Base-by-base conservation (phyloP, 768 basidiomycete species). In the Cyclocybe cylindracea region DNA sequence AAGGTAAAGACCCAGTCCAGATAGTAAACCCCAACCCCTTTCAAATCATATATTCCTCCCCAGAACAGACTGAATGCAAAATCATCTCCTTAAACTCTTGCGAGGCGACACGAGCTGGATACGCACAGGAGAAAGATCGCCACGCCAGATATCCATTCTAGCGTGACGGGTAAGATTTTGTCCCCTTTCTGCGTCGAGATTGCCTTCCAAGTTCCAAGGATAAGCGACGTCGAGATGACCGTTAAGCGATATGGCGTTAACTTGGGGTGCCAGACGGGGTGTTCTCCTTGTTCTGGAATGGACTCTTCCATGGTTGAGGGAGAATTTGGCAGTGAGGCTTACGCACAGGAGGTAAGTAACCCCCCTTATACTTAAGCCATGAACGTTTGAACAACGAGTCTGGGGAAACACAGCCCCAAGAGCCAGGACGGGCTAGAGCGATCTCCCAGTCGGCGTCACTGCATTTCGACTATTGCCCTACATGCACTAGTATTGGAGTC, bases 151-250 rank as follows among this genome's bases (percentile, higher is more conserved):
- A 56, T 19, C 48, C 48, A 53, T 32, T 55, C 59, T 11, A 53
- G 13, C 1, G 43, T 55, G 10, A 53, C 48, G 5, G 50, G 43
- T 34, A 38, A 31, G 3, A 33, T n/a, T 2, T 14, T 13, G 24
- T 37, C 38, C n/a, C 37, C 19, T 2, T 18, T 13, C 42, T 35
- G 32, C 13, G 53, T 43, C 10, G 42, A 24, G 13, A 50, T 35
- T 10, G 56, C 53, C 19, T 58, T 58, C 5, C 48, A 48, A 16
- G 50, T 44, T 4, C 56, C 56, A 7, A 57, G 35, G 16, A 24
- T 32, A 42, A 54, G 37, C 2, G 38, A 36, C 9, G 48, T 37
- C 8, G 36, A 6, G 18, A 58, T 33, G 3, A 54, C 44, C 2
- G 42, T n/a, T 4, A 57, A n/a, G 10, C 53, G 48, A 41, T 37